Conservation (phyloP, 345 rosid genomes). For the Rubroshorea leprosula region DNA sequence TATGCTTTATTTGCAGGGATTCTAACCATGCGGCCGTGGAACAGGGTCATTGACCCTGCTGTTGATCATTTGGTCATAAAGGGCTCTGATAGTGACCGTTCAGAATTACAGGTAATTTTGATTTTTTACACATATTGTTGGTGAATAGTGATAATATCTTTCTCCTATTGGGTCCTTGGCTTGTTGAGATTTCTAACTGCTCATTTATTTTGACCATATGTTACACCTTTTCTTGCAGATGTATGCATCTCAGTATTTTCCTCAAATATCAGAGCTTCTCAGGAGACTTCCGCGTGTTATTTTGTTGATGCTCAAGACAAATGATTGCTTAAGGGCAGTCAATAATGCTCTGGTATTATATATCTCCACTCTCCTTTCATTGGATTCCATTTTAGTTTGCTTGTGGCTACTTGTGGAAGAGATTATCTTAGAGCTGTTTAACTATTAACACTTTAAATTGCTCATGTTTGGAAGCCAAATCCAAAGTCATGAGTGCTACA, state of each 20-base stretch:
- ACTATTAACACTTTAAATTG: no score
- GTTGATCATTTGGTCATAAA: slow-evolving; percentile 84
- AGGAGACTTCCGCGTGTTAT: slow-evolving; percentile 88
- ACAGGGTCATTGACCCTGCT: slow-evolving; percentile 66
- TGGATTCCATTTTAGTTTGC: no score
- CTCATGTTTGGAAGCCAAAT: no score
- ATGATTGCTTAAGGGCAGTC: slow-evolving; percentile 88
- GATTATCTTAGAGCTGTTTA: no score
- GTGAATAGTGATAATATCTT: background rate
- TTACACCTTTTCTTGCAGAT: slow-evolving; percentile 33
- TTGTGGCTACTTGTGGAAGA: no score
- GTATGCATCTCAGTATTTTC: slow-evolving; percentile 91
- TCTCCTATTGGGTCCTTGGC: background rate
- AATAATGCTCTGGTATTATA: slow-evolving; percentile 61
- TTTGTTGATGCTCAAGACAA: slow-evolving; percentile 85
- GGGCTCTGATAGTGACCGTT: slow-evolving; percentile 59
- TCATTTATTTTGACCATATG: background rate
- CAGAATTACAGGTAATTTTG: slow-evolving; percentile 69
- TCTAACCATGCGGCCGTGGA: slow-evolving; percentile 95
- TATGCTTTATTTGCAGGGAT: slow-evolving; percentile 75
- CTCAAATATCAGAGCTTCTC: slow-evolving; percentile 87
- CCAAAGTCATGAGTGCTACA: no score
- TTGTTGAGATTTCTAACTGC: background rate
- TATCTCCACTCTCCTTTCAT: slow-evolving; percentile 8
- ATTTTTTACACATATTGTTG: background rate